phyloP scores from a whole-genome alignment of 2,329 filamentous ascomycete genomes.

The Zasmidium angulare region DNA sequence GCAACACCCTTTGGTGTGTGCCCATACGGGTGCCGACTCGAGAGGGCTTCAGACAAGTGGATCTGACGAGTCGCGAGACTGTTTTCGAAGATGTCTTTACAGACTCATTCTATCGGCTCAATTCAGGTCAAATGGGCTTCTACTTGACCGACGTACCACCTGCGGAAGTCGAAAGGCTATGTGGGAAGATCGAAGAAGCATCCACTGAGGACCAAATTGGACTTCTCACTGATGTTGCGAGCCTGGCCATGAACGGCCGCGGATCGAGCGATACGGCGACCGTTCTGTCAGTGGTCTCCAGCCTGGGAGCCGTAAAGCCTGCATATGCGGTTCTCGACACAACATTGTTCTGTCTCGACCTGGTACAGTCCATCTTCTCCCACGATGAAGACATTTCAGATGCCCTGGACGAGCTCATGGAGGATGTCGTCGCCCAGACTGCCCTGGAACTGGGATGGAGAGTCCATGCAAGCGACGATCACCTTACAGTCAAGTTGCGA shows the following conservation, averaged over 20 bases:
- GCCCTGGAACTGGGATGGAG: constrained; percentile 1
- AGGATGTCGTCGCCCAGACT: not conserved
- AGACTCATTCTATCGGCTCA: not conserved
- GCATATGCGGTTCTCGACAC: not conserved
- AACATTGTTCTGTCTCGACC: not conserved
- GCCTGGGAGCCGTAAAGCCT: not conserved
- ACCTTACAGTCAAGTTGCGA: not conserved
- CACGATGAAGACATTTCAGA: not conserved
- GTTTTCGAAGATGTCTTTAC: not conserved
- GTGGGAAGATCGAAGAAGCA: not conserved
- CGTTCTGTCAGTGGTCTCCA: not conserved
- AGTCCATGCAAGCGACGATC: not conserved
- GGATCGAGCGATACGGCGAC: not conserved
- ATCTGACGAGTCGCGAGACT: not conserved
- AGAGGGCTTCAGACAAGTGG: not conserved
- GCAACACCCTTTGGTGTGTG: not conserved
- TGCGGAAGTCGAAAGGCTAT: not conserved
- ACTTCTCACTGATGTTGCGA: not conserved
- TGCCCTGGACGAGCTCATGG: not conserved
- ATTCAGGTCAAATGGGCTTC: not conserved
- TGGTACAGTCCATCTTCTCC: not conserved
- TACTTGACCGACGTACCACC: not conserved
- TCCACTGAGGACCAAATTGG: constrained; percentile 1
- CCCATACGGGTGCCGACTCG: not conserved
- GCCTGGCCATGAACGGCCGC: not conserved